Evolutionary conservation across 1,284 basidiomycete genomes (phyloP), one percentile per base, ranked within the genome.

Genomic region (Ceratobasidium sp.): DNA sequence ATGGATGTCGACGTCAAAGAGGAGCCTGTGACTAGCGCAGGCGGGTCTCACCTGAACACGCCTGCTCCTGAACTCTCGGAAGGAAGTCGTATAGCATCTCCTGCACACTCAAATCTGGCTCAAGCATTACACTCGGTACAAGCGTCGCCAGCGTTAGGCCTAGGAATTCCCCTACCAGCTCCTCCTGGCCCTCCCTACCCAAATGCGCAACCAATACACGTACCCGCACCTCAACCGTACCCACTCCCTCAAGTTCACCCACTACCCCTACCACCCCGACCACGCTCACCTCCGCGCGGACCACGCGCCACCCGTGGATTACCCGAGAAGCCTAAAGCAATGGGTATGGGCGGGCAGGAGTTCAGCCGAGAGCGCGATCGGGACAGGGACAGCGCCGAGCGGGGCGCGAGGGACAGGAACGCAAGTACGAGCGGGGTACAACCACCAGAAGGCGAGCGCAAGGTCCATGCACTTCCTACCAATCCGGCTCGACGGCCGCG

Each of bases 351-450:
- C 9, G 67, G 51, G 37, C 67, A 71, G 22, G 37, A 56, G 8
- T 59, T 59, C 37, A 40, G 69, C 34, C 32, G 34, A 22, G 69
- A 71, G 69, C 69, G 69, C 1, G 69, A 71, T 61, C 69, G 69
- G 17, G 69, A 37, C 5, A 34, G 46, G 46, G 69, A 71, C 43
- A 32, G 37, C 43, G 56, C 34, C 25, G 69, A 61, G 56, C 69
- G 69, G 25, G 69, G 56, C 11, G 32, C 34, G 57, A 61, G 69
- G 44, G 69, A 71, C 69, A 71, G 56, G 56, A 71, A 71, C 69
- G 43, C 34, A 22, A 25, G 19, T 34, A 17, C 44, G 7, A 15
- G 44, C 43, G 68, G 68, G 22, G 62, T 22, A 46, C 57, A 37
- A 59, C 32, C n/a, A 34, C 32, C 57, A 4, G 69, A 71, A 32